Evolutionary conservation across 108 stramenopile species (phyloP).

Genomic region (Skeletonema potamos): DNA sequence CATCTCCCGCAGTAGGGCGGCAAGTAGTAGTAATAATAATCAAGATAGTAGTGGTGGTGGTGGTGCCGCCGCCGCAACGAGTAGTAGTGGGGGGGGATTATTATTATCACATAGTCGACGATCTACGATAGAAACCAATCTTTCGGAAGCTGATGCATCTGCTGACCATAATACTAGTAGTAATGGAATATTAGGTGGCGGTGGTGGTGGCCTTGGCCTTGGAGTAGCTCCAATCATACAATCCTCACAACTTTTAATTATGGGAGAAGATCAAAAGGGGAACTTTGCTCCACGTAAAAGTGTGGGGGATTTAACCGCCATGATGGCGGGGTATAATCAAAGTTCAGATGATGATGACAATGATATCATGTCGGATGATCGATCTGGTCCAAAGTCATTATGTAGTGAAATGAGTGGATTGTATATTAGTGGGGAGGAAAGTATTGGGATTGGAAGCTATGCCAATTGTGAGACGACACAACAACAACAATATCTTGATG

Average conservation of each 20-base stretch:
- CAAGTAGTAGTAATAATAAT: neutral
- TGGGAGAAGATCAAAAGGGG: constrained; percentile 10
- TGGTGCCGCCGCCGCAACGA: neutral
- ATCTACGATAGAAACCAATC: neutral
- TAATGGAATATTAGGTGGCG: neutral
- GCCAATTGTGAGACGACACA: too few relatives aligned
- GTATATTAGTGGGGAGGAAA: neutral
- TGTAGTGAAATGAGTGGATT: neutral
- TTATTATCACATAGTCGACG: neutral
- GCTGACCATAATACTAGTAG: neutral
- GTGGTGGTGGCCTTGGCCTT: too few relatives aligned
- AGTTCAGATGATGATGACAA: neutral
- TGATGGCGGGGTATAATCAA: neutral
- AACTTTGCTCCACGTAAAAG: constrained; percentile 32
- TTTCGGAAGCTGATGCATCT: constrained; percentile 6
- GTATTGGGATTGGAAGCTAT: too few relatives aligned
- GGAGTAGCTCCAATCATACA: neutral
- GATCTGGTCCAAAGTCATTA: too few relatives aligned
- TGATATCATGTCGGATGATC: neutral
- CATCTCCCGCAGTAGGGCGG: too few relatives aligned
- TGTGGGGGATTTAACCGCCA: constrained; percentile 12
- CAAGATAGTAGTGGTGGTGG: neutral
- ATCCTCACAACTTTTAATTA: neutral
- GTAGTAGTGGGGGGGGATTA: neutral
- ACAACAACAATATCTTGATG: too few relatives aligned